Conservation (phyloP, 2,329 filamentous ascomycete species). For the Trichoderma atrobrunneum region DNA sequence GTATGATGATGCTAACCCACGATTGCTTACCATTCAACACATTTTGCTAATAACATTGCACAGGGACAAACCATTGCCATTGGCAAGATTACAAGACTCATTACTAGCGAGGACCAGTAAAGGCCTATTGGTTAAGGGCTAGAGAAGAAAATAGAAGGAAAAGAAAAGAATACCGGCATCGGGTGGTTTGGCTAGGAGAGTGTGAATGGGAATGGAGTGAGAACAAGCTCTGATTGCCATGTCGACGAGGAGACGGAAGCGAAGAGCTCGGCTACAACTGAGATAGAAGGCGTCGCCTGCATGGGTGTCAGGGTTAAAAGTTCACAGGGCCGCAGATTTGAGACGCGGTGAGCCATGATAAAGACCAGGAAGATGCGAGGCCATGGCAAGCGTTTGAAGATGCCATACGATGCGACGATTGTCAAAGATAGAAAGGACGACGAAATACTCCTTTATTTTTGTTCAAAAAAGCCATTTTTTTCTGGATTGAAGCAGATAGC, state of each 20-base stretch:
- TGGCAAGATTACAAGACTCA: conserved; percentile 95
- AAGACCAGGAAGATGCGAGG: background rate
- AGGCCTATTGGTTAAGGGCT: background rate
- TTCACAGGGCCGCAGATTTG: background rate
- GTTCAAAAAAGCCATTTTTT: background rate
- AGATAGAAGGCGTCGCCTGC: conserved; percentile 2
- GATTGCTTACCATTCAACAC: background rate
- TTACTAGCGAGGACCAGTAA: conserved; percentile 32
- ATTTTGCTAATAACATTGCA: conserved; percentile 18
- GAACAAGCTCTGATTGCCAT: background rate
- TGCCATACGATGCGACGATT: conserved; percentile 19
- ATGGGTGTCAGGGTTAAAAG: background rate
- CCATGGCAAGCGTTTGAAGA: conserved; percentile 10
- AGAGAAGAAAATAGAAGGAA: background rate
- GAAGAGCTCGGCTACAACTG: background rate
- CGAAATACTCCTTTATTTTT: background rate
- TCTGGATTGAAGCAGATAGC: conserved; percentile 4
- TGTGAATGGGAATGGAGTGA: background rate
- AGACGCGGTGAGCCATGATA: background rate
- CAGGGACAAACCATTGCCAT: conserved; percentile 99
- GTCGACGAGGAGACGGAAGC: background rate
- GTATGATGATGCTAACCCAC: conserved; percentile 43
- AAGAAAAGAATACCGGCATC: background rate
- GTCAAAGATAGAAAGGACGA: conserved; percentile 14
- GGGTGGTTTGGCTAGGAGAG: background rate